These are phyloP conservation scores for Globisporangium middletonii DNA, from an alignment of 352 stramenopile species.

Conservation along the genomic window DNA sequence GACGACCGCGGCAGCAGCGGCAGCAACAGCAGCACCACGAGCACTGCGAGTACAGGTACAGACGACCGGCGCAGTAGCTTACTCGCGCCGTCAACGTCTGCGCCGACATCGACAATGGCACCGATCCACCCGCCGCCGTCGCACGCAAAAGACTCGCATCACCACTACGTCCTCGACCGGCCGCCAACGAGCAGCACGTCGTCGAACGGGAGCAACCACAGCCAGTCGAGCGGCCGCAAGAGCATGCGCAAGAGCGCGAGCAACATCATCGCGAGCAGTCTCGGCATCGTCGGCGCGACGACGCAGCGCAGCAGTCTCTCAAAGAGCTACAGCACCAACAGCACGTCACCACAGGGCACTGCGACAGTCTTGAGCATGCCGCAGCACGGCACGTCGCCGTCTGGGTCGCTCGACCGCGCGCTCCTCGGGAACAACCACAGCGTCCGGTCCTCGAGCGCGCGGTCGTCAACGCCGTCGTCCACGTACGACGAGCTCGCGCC, in stretches of 20 bases:
- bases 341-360: constrained; percentile 12
- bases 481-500: constrained; percentile 2
- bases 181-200: constrained; percentile 1
- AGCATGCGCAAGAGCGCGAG: constrained; percentile 16
- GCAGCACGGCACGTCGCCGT: constrained; percentile 8
- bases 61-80: constrained; percentile 2
- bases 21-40: constrained; percentile 19
- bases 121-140: background rate
- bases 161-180: background rate
- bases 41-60: constrained; percentile 10
- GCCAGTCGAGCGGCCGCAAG: background rate
- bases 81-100: background rate
- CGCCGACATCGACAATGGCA: background rate
- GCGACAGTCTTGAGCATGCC: constrained; percentile 15
- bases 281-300: constrained; percentile 12
- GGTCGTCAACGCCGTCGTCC: constrained; percentile 5
- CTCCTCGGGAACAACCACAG: constrained; percentile 10
- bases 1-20: constrained; percentile 15
- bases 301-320: background rate
- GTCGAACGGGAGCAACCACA: background rate
- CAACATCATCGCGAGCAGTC: constrained; percentile 15
- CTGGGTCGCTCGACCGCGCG: background rate
- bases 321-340: constrained; percentile 11
- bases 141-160: background rate
- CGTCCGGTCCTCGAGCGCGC: constrained; percentile 3